Evolutionary conservation across 257 asterid genomes (phyloP).

Genomic region (Nemophila menziesii): DNA sequence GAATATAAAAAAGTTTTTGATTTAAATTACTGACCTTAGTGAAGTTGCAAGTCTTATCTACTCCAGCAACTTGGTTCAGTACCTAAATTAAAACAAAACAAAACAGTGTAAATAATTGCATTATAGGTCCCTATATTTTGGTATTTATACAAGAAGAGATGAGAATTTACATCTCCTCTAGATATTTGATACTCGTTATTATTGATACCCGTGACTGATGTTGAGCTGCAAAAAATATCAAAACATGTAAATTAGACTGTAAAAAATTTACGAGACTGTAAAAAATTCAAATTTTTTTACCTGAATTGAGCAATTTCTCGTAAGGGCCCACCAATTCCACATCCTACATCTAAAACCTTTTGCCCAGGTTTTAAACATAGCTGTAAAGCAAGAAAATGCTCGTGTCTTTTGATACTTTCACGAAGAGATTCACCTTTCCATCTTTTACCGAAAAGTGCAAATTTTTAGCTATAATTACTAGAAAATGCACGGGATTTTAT

Average conservation of each 20-base stretch:
- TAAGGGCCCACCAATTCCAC: slow-evolving; percentile 98
- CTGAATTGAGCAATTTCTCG: slow-evolving; percentile 94
- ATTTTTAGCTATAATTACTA: neutral
- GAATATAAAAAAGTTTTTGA: neutral
- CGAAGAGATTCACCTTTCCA: slow-evolving; percentile 91
- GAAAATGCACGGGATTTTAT: neutral
- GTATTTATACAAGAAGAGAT: slow-evolving; percentile 3
- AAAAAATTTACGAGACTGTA: neutral
- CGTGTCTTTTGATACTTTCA: slow-evolving; percentile 90
- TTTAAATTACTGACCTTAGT: slow-evolving; percentile 51
- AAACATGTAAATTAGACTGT: slow-evolving; percentile 9
- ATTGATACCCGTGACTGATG: slow-evolving; percentile 89
- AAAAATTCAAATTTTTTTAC: slow-evolving; percentile 17
- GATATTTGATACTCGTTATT: slow-evolving; percentile 93
- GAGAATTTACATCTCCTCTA: slow-evolving; percentile 62
- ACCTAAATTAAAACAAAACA: slow-evolving; percentile 24
- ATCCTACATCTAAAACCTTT: slow-evolving; percentile 96
- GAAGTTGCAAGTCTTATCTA: slow-evolving; percentile 67
- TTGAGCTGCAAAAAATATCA: slow-evolving; percentile 47
- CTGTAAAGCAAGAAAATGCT: slow-evolving; percentile 90
- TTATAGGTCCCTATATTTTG: neutral
- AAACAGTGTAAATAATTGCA: neutral
- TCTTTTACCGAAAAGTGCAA: slow-evolving; percentile 20
- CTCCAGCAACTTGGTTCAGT: slow-evolving; percentile 61
- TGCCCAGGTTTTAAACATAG: slow-evolving; percentile 80